Conservation (phyloP, 495 filamentous ascomycete genomes). For the Lepidopterella palustris region DNA sequence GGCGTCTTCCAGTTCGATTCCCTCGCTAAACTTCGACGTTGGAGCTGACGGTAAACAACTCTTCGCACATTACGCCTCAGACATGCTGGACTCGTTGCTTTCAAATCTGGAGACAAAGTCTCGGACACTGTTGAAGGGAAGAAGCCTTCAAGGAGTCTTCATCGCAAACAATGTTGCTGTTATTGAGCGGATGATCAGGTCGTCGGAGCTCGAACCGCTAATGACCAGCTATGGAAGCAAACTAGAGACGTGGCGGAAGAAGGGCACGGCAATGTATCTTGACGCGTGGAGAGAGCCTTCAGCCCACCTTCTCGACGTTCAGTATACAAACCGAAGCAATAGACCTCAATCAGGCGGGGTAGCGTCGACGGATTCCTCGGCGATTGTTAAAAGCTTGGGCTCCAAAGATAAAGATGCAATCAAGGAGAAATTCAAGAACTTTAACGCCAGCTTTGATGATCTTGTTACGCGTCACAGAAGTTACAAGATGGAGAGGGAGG, state of each 20-base stretch:
- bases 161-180: constrained; percentile 82
- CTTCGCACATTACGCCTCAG: constrained; percentile 78
- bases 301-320: constrained; percentile 78
- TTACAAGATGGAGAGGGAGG: constrained; percentile 77
- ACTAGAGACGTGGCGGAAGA: constrained; percentile 82
- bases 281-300: constrained; percentile 87
- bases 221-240: constrained; percentile 52
- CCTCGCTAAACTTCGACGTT: constrained; percentile 74
- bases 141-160: constrained; percentile 77
- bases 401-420: constrained; percentile 91
- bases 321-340: constrained; percentile 68
- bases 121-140: constrained; percentile 66
- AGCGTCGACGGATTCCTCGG: constrained; percentile 62
- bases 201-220: constrained; percentile 68
- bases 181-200: constrained; percentile 76
- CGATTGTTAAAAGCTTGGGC: constrained; percentile 71
- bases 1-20: constrained; percentile 53
- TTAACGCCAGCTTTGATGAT: constrained; percentile 88
- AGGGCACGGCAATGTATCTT: constrained; percentile 70
- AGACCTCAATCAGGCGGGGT: constrained; percentile 63
- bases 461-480: constrained; percentile 73
- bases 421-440: constrained; percentile 90
- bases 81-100: constrained; percentile 78
- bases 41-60: constrained; percentile 83
- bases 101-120: constrained; percentile 69